A percentile compares a stretch with the other conserved stretches of the same genome.
phyloP scores from a whole-genome alignment of 257 asterid genomes.

The Nyctanthes arbortristis region DNA sequence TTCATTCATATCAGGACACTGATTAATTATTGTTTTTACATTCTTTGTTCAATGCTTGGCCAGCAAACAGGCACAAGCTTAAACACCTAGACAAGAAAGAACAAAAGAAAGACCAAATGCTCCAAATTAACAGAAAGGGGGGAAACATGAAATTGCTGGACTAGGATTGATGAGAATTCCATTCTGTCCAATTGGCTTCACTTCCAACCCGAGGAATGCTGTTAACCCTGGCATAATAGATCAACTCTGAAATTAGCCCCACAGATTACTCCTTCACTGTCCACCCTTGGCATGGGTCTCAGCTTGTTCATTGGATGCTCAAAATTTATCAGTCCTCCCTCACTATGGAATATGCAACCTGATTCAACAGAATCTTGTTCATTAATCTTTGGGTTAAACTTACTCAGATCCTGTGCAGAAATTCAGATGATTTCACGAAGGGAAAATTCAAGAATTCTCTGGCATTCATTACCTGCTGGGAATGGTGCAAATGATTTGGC shows the following conservation, averaged over 20 bases:
- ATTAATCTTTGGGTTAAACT: not conserved
- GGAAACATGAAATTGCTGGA: not conserved
- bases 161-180: slow-evolving; percentile 31
- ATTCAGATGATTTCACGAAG: no score
- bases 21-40: not conserved
- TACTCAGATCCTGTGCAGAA: no score
- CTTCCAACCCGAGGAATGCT: slow-evolving; percentile 91
- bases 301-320: slow-evolving; percentile 86
- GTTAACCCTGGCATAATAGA: slow-evolving; percentile 60
- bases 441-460: no score
- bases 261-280: slow-evolving; percentile 80
- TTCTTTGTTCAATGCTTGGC: not conserved
- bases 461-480: slow-evolving; percentile 68
- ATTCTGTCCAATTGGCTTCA: slow-evolving; percentile 66
- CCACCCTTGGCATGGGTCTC: slow-evolving; percentile 80
- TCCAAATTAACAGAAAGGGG: not conserved
- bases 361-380: not conserved
- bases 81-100: not conserved
- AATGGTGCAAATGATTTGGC: slow-evolving; percentile 88
- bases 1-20: not conserved
- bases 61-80: not conserved
- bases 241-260: slow-evolving; percentile 87
- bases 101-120: not conserved
- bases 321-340: slow-evolving; percentile 78
- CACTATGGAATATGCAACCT: slow-evolving; percentile 86